These are phyloP conservation scores for Saccharum officinarum DNA, from an alignment of 176 grass and related monocot genomes.

Conservation along the genomic window DNA sequence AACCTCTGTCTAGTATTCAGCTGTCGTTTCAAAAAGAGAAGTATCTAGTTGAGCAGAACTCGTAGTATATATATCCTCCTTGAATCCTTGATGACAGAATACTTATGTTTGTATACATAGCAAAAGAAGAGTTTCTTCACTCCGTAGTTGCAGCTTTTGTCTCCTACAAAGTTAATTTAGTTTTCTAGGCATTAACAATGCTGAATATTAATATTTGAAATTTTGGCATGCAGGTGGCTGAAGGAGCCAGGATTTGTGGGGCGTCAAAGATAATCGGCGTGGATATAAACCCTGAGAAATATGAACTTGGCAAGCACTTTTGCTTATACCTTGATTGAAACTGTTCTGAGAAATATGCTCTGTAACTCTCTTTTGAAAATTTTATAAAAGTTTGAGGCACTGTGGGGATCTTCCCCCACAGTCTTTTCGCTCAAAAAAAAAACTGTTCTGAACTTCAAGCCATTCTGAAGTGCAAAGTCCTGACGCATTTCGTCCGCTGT, in stretches of 20 bases:
- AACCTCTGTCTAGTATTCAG: background rate
- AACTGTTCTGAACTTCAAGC: background rate
- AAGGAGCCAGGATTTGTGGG: conserved; percentile 71
- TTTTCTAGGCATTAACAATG: background rate
- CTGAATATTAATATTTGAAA: background rate
- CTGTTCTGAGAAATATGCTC: no score
- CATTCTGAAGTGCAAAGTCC: background rate
- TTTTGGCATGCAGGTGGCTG: conserved; percentile 54
- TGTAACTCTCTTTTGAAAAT: no score
- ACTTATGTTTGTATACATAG: background rate
- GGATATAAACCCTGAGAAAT: conserved; percentile 72
- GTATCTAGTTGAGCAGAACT: no score
- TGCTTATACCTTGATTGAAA: background rate
- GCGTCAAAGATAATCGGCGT: conserved; percentile 83
- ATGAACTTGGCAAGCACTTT: conserved; percentile 56
- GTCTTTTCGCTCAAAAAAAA: no score
- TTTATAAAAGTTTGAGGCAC: no score
- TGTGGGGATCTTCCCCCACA: no score
- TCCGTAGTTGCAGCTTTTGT: background rate
- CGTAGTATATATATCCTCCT: no score
- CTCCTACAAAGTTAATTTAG: no score
- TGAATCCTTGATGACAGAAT: background rate
- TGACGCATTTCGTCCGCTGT: background rate
- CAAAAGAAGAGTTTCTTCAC: background rate
- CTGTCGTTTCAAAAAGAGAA: background rate